A percentile compares a stretch with the other conserved stretches of the same genome.
Evolutionary conservation across 331 rosid genomes (phyloP).

Genomic region (Erythrophleum ivorense): DNA sequence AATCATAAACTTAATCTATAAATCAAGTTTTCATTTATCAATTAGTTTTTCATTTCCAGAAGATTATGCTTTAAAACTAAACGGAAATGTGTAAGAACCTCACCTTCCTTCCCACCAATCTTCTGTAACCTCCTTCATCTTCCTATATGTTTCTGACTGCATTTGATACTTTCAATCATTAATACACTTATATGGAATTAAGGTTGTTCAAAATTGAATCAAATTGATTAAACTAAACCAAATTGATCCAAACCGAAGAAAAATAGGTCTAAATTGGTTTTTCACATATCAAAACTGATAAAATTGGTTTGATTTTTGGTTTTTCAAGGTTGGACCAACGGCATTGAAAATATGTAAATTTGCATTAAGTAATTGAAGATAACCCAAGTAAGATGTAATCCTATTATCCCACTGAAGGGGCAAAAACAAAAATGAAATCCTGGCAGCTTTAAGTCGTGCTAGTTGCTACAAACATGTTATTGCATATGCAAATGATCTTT

Average conservation of each 20-base stretch:
- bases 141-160: constrained; percentile 93
- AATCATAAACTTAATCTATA: neutral
- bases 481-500: too few species aligned
- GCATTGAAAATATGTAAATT: neutral
- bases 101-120: constrained; percentile 98
- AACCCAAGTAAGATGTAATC: neutral
- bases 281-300: neutral
- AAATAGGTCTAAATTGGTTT: too few species aligned
- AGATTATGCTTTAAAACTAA: constrained; percentile 5
- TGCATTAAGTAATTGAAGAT: neutral
- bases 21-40: constrained; percentile 16
- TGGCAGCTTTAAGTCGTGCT: too few species aligned
- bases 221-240: neutral
- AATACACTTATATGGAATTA: neutral
- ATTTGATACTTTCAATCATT: constrained; percentile 39
- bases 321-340: neutral
- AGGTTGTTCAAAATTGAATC: neutral
- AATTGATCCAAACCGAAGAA: neutral
- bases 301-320: neutral
- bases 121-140: constrained; percentile 85
- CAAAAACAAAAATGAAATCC: neutral
- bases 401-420: neutral
- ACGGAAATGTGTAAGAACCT: constrained; percentile 8
- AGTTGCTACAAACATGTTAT: too few species aligned
- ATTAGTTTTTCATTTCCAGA: neutral